Percentiles rank a stretch among this genome's conserved stretches.
These are phyloP conservation scores for Saccharomycopsis lassenensis DNA, from an alignment of 805 yeast genomes.

Conservation along the genomic window DNA sequence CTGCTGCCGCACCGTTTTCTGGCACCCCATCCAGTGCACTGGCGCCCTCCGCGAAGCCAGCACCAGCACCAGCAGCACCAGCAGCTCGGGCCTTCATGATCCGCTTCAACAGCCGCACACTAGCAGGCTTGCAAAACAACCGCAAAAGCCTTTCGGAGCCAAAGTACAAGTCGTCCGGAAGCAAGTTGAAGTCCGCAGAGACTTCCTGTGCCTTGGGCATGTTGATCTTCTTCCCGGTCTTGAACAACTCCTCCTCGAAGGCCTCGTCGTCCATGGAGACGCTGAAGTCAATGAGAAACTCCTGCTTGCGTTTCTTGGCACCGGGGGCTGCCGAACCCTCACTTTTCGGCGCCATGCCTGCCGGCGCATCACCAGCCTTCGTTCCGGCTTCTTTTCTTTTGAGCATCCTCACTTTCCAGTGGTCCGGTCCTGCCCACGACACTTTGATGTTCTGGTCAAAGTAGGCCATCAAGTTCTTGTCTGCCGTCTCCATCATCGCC, in stretches of 20 bases:
- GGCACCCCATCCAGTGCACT: not conserved
- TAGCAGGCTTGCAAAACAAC: constrained; percentile 57
- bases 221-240: constrained; percentile 28
- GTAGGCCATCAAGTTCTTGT: constrained; percentile 62
- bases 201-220: constrained; percentile 33
- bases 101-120: constrained; percentile 8
- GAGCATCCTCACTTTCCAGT: constrained; percentile 71
- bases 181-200: constrained; percentile 33
- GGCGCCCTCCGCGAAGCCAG: too few species aligned
- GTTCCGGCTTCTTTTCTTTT: constrained; percentile 27
- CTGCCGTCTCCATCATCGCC: constrained; percentile 28
- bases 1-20: too few species aligned
- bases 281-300: constrained; percentile 33
- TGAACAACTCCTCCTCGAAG: constrained; percentile 32
- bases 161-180: constrained; percentile 69
- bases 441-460: constrained; percentile 58
- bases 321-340: too few species aligned
- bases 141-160: constrained; percentile 56
- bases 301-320: constrained; percentile 29
- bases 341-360: constrained; percentile 3
- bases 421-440: constrained; percentile 85
- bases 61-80: constrained; percentile 2
- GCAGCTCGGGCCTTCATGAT: not conserved
- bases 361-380: not conserved
- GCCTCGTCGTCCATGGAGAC: constrained; percentile 19